Percentiles rank a stretch among this genome's conserved stretches.
phyloP scores from a whole-genome alignment of 106 monocot genomes.

The Dendrobium huoshanense region DNA sequence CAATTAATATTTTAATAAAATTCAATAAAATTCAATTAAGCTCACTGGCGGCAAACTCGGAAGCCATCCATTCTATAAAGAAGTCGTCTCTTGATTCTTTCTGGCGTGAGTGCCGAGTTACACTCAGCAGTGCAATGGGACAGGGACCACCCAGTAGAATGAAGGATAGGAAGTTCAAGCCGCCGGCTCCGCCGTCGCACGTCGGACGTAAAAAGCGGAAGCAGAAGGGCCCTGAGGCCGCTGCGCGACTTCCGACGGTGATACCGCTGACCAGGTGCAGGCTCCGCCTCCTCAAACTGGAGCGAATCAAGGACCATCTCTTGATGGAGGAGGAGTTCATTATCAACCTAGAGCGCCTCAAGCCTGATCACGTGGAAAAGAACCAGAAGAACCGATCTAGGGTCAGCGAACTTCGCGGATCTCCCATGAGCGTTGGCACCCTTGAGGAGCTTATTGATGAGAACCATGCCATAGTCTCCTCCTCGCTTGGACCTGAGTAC shows the following conservation, averaged over 20 bases:
- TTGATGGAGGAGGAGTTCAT: slow-evolving; percentile 99
- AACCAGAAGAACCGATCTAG: slow-evolving; percentile 90
- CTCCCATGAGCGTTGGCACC: slow-evolving; percentile 96
- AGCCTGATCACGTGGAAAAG: slow-evolving; percentile 80
- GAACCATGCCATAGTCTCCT: slow-evolving; percentile 93
- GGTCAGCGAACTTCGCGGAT: slow-evolving; percentile 87
- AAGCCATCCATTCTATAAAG: too few relatives aligned
- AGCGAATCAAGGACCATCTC: slow-evolving; percentile 92
- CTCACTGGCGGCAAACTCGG: too few relatives aligned
- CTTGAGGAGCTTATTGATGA: slow-evolving; percentile 98
- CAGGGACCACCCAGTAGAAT: slow-evolving; percentile 59
- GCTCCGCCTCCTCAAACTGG: slow-evolving; percentile 84
- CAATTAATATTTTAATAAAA: too few relatives aligned
- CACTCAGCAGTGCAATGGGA: slow-evolving; percentile 21
- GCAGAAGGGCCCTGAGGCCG: slow-evolving; percentile 92
- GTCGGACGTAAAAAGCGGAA: slow-evolving; percentile 91
- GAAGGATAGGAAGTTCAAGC: slow-evolving; percentile 89
- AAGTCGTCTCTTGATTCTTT: too few relatives aligned
- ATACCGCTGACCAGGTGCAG: slow-evolving; percentile 87
- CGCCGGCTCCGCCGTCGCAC: slow-evolving; percentile 69
- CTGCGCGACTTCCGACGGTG: slow-evolving; percentile 73
- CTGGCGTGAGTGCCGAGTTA: too few relatives aligned
- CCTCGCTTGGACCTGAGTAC: slow-evolving; percentile 93
- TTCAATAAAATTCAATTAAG: too few relatives aligned
- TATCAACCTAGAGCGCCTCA: slow-evolving; percentile 75